Conservation (phyloP, 164 flowering plant genomes). For the Kingdonia uniflora region DNA sequence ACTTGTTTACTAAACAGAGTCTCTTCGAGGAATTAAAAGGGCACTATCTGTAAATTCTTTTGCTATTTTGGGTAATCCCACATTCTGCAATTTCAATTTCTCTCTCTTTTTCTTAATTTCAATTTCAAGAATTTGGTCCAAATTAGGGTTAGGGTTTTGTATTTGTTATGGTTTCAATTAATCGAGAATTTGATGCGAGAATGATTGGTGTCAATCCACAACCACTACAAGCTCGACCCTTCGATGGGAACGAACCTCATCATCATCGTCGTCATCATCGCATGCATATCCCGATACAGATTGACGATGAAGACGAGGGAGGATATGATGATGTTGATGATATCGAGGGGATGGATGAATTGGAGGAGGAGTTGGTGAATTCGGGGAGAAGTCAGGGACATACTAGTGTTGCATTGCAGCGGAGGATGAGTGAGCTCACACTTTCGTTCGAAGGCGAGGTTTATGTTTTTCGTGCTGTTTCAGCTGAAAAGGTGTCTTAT, state of each 20-base stretch:
- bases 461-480: conserved; percentile 16
- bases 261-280: conserved; percentile 4
- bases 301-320: conserved; percentile 15
- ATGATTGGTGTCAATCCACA: conserved; percentile 12
- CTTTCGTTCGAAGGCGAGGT: conserved; percentile 23
- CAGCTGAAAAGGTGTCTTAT: conserved; percentile 10
- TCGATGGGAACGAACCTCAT: conserved; percentile 8
- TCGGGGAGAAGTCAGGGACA: background rate
- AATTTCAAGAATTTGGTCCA: background rate
- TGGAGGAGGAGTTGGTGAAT: conserved; percentile 8
- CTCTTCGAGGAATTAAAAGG: conserved; percentile 1
- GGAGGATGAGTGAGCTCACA: conserved; percentile 19
- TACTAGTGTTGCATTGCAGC: conserved; percentile 5
- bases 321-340: conserved; percentile 9
- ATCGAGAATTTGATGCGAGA: conserved; percentile 3
- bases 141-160: conserved; percentile 12
- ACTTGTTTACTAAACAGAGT: background rate
- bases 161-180: conserved; percentile 2
- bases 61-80: conserved; percentile 2
- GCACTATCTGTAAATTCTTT: conserved; percentile 3
- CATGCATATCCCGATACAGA: conserved; percentile 11
- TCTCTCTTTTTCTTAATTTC: background rate
- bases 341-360: conserved; percentile 3
- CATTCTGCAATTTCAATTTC: too few relatives aligned
- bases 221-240: conserved; percentile 14